A percentile compares a stretch with the other conserved stretches of the same genome.
These are phyloP conservation scores for Pueraria montana DNA, from an alignment of 306 rosid species.

Conservation along the genomic window DNA sequence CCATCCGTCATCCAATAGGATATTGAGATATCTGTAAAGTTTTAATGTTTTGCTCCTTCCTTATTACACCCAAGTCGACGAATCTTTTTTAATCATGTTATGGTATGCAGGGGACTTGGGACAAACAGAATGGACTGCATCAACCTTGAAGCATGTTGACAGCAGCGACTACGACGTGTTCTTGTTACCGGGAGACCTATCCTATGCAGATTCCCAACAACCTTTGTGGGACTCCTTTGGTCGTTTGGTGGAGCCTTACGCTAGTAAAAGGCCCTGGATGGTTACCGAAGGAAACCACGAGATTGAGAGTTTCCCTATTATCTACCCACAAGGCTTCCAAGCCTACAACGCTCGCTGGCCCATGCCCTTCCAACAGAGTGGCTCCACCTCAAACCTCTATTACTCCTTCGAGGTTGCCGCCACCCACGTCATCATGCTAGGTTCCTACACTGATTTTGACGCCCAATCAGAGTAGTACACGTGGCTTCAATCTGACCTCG, in stretches of 20 bases:
- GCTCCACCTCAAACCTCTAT: slow-evolving; percentile 71
- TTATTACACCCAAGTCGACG: too few relatives aligned
- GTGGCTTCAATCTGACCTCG: slow-evolving; percentile 68
- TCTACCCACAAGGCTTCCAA: slow-evolving; percentile 53
- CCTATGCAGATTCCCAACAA: slow-evolving; percentile 73
- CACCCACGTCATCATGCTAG: slow-evolving; percentile 72
- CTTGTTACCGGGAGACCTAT: slow-evolving; percentile 72
- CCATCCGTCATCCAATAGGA: too few relatives aligned
- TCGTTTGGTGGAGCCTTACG: slow-evolving; percentile 75
- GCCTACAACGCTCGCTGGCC: slow-evolving; percentile 78
- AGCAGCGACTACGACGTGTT: slow-evolving; percentile 73
- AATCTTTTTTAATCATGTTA: neutral
- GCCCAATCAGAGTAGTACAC: slow-evolving; percentile 58
- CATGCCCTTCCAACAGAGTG: slow-evolving; percentile 72
- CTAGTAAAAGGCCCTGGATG: slow-evolving; percentile 87
- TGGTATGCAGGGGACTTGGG: slow-evolving; percentile 72
- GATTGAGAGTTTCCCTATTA: slow-evolving; percentile 61
- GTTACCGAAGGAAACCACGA: slow-evolving; percentile 85
- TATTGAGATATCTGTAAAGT: too few relatives aligned
- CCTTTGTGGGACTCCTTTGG: slow-evolving; percentile 86
- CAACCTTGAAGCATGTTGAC: slow-evolving; percentile 64
- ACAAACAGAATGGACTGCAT: slow-evolving; percentile 75
- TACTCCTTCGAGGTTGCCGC: slow-evolving; percentile 69
- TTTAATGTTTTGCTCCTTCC: too few relatives aligned
- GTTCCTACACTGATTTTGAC: slow-evolving; percentile 68